Evolutionary conservation across 202 grass and related monocot species (phyloP), one percentile per base, ranked within the genome.

Genomic region (Saccharum hybrid): DNA sequence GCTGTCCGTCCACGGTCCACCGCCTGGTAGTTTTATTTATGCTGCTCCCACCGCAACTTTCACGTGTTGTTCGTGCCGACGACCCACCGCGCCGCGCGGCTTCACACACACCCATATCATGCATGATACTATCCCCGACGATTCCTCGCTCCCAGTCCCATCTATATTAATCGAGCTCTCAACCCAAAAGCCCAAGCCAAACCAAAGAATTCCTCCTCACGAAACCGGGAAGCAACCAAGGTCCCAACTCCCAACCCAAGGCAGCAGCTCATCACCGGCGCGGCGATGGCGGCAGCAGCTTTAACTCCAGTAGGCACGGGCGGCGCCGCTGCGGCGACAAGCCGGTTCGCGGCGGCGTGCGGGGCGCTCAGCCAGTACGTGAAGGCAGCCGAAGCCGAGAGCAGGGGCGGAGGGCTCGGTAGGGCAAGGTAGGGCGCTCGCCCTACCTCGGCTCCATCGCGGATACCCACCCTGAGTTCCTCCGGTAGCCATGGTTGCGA

Each of bases 341-440:
- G 43, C 23, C 74, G 51, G 39, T 94, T 94, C 48, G 79, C 84
- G 10, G 52, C 83, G 61, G 83, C 78, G 59, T 89, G 86, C 54
- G 86, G 63, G 72, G 81, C 78, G 40, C 83, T 94, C 21, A 84
- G 85, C 70, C 75, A 74, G 49, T 88, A 78, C 88, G 61, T 90
- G 60, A 95, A 70, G 69, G 68, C 76, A 1, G 51, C 64, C 7
- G 38, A 77, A 30, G 12, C 82, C 21, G 68, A n/a, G n/a, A 41
- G 39, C 28, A 28, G 28, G 28, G 28, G 28, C 28, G 28, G 28
- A 28, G 28, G 28, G 28, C 28, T 28, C 28, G 28, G 1, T 28
- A 28, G 28, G 28, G 28, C 28, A 28, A 28, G 28, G 28, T 28
- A 28, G 28, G 28, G 1, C 28, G 28, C 28, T 28, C 28, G 28